Evolutionary conservation across 768 basidiomycete species (phyloP).

Genomic region (Mycena latifolia): DNA sequence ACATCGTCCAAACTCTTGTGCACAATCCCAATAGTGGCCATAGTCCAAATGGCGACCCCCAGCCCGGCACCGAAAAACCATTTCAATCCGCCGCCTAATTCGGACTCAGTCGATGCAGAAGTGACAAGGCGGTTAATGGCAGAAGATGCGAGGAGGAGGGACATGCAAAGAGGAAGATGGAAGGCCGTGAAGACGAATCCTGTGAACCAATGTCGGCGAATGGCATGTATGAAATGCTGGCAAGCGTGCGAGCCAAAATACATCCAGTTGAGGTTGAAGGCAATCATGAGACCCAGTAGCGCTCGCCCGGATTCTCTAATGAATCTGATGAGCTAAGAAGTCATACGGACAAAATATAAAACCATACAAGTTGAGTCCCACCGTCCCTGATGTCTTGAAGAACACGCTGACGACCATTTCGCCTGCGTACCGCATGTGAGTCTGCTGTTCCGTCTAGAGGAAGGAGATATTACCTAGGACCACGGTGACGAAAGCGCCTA

Average conservation of each 20-base stretch:
- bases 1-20: slow-evolving; percentile 32
- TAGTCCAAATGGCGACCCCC: slow-evolving; percentile 28
- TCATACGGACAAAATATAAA: not conserved
- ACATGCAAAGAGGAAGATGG: slow-evolving; percentile 36
- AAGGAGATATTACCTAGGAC: slow-evolving; percentile 35
- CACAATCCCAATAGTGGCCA: slow-evolving; percentile 34
- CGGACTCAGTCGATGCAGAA: slow-evolving; percentile 12
- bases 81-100: slow-evolving; percentile 21
- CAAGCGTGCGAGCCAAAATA: slow-evolving; percentile 35
- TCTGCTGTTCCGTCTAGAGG: not conserved
- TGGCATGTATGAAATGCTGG: slow-evolving; percentile 36
- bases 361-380: slow-evolving; percentile 30
- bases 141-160: slow-evolving; percentile 35
- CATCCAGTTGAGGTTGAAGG: slow-evolving; percentile 39
- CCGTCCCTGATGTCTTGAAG: slow-evolving; percentile 20
- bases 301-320: slow-evolving; percentile 35
- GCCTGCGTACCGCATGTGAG: slow-evolving; percentile 8
- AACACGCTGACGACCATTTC: slow-evolving; percentile 37
- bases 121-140: slow-evolving; percentile 33
- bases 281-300: slow-evolving; percentile 34
- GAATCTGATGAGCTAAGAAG: not conserved
- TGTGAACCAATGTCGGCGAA: slow-evolving; percentile 37
- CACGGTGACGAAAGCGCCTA: slow-evolving; percentile 47
- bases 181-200: slow-evolving; percentile 33
- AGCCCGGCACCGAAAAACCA: slow-evolving; percentile 37